phyloP scores from a whole-genome alignment of 164 flowering plant species.

The Paratinospora sagittata region DNA sequence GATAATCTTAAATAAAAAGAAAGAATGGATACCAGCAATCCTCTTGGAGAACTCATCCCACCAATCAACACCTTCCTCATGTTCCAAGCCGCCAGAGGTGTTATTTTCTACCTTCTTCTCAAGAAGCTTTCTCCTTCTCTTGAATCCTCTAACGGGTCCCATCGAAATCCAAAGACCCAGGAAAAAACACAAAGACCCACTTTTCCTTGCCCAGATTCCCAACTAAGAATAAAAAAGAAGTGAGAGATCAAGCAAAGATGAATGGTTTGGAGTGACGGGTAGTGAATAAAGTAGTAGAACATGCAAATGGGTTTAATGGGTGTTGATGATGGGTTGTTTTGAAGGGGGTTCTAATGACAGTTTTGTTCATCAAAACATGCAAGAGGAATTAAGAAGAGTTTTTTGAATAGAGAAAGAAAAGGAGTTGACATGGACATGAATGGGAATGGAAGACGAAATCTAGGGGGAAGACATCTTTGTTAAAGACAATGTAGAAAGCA shows the following conservation, averaged over 20 bases:
- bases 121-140: constrained; percentile 37
- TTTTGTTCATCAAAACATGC: constrained; percentile 16
- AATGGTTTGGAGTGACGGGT: constrained; percentile 6
- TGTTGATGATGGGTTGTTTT: not conserved
- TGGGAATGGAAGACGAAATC: not conserved
- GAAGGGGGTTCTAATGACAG: not conserved
- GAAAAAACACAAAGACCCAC: constrained; percentile 16
- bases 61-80: constrained; percentile 48
- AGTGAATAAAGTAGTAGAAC: constrained; percentile 10
- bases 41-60: constrained; percentile 57
- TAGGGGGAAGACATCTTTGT: not conserved
- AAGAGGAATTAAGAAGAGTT: constrained; percentile 1
- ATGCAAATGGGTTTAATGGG: constrained; percentile 20
- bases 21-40: constrained; percentile 36
- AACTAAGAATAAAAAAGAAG: not conserved
- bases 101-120: constrained; percentile 28
- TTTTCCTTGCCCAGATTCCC: constrained; percentile 18
- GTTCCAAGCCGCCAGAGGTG: constrained; percentile 30
- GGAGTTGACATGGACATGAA: not conserved
- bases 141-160: constrained; percentile 58
- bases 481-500: not conserved
- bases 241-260: constrained; percentile 12
- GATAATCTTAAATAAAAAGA: constrained; percentile 13
- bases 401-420: not conserved
- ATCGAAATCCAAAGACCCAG: constrained; percentile 26